These are phyloP conservation scores for Scenedesmus sp. DNA, from an alignment of 163 green algal genomes.

Conservation along the genomic window DNA sequence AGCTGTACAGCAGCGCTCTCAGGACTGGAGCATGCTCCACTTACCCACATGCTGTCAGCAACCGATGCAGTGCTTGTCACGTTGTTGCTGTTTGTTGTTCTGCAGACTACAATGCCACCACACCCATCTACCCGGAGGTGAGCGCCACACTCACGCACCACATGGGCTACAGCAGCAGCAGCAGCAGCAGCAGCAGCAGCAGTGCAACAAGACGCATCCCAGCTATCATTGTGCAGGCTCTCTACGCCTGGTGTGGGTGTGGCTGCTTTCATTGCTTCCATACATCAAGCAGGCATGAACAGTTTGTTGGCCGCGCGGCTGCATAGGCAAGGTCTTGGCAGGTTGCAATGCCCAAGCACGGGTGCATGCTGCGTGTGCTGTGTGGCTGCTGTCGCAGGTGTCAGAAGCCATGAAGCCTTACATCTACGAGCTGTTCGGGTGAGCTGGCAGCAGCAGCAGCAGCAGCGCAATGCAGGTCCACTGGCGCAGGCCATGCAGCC, in stretches of 20 bases:
- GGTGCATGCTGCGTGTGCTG: neutral
- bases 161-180: neutral
- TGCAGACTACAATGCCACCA: constrained; percentile 88
- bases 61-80: neutral
- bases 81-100: neutral
- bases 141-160: neutral
- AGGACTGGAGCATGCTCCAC: neutral
- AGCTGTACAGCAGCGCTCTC: neutral
- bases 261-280: neutral
- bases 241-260: neutral
- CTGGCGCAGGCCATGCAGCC: too few species aligned
- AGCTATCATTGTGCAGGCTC: neutral
- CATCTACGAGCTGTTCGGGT: constrained; percentile 71
- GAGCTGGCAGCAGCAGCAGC: neutral
- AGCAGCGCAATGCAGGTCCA: neutral
- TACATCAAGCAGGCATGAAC: too few species aligned
- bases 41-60: neutral
- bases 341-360: neutral
- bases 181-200: neutral
- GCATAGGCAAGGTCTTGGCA: too few species aligned
- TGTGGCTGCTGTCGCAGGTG: constrained; percentile 60
- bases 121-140: constrained; percentile 79
- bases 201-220: neutral
- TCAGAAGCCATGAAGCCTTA: constrained; percentile 78
- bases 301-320: too few species aligned